Base-by-base conservation (phyloP, 331 rosid genomes). In the Stylosanthes scabra region DNA sequence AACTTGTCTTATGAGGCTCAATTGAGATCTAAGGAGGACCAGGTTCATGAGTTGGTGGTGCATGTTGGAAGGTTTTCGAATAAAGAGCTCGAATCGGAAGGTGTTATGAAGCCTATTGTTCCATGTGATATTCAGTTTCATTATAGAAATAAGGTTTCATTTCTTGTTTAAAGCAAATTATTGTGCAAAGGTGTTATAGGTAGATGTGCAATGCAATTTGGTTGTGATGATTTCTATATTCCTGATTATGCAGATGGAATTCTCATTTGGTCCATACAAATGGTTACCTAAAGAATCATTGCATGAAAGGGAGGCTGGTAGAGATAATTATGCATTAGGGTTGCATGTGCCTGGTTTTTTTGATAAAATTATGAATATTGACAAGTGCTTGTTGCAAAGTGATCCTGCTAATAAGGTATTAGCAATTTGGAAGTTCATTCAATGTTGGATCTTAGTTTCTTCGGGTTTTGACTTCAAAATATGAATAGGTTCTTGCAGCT, bases 51-150 rank as follows among this genome's bases (percentile, higher is more conserved):
- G 55, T 86, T 94, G 82, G 57, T 94, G 67, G 62, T 85, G 20
- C 91, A 91, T 28, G 92, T 94, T 6, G 99, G 96, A 46, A 88
- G 58, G 71, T 88, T 91, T 84, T 76, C 92, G 47, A 62, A 20
- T 1, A 37, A 77, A 56, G 87, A 88, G 34, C 71, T 93, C 57
- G 95, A 93, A 68, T 80, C 59, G 44, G 52, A 31, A 6, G 71
- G 69, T 49, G 69, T 89, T 78, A 71, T 87, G 87, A 91, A 87
- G 81, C 88, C 93, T 40, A 88, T 94, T 78, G 92, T 89, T 67
- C 85, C 93, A 13, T 91, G 99, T 63, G 86, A 89, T 72, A 88
- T 88, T 80, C 99, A 94, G 77, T 94, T 91, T 80, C 93, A 90
- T 61, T 94, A 94, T 72, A 94, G 97, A 79, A 94, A 94, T 70